Conservation (phyloP, 2,329 filamentous ascomycete genomes). For the Epichloe gansuensis region DNA sequence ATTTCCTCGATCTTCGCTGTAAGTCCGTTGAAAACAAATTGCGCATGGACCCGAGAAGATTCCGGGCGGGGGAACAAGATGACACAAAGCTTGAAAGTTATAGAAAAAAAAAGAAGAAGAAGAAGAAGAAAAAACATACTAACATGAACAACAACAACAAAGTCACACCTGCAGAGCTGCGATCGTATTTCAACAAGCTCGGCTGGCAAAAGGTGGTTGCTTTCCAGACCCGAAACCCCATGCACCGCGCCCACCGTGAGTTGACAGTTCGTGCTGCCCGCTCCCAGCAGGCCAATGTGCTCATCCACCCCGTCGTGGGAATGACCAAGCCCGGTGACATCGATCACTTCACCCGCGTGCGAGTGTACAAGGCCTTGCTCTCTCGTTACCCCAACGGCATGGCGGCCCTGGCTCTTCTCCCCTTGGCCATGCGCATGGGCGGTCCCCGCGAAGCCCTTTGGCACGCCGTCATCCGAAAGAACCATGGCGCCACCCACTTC, state of each 20-base stretch:
- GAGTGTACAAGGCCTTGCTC: slow-evolving; percentile 94
- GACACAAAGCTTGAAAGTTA: too few species aligned
- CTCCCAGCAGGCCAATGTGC: slow-evolving; percentile 90
- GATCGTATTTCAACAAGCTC: slow-evolving; percentile 97
- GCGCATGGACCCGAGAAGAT: not conserved
- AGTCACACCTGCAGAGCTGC: slow-evolving; percentile 90
- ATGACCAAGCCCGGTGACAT: slow-evolving; percentile 99
- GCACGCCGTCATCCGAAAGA: slow-evolving; percentile 99
- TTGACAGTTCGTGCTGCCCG: slow-evolving; percentile 93
- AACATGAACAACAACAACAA: slow-evolving; percentile 6
- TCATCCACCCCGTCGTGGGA: slow-evolving; percentile 97
- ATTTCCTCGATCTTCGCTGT: slow-evolving; percentile 94
- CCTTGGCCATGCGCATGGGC: slow-evolving; percentile 97
- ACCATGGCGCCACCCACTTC: slow-evolving; percentile 97
- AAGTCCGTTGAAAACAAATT: slow-evolving; percentile 22
- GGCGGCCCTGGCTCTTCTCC: slow-evolving; percentile 89
- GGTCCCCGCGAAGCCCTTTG: slow-evolving; percentile 96
- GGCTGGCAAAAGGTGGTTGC: slow-evolving; percentile 96
- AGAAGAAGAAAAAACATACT: not conserved
- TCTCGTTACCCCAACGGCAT: slow-evolving; percentile 98
- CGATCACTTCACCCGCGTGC: slow-evolving; percentile 98
- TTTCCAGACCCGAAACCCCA: slow-evolving; percentile 98
- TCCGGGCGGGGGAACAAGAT: too few species aligned
- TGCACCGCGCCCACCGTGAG: slow-evolving; percentile 98
- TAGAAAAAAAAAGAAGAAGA: not conserved